Evolutionary conservation across 192 early-diverging fungal genomes (phyloP), one percentile per base, ranked within the genome.

Genomic region (Linnemannia exigua): DNA sequence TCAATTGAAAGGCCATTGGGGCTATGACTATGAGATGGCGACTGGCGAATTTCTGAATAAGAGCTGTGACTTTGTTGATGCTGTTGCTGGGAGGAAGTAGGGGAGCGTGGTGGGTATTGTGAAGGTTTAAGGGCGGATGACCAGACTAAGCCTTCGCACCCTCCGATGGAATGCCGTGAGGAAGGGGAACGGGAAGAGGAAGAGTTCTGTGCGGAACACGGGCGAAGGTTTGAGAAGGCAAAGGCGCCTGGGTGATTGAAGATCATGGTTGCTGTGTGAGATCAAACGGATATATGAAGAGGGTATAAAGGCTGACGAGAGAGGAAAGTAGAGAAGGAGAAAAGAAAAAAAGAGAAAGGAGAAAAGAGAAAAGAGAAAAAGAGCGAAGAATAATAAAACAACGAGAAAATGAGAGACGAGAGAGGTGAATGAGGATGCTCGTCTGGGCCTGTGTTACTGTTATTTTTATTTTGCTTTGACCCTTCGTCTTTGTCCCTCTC

Each of bases 161-260:
- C 82, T 38, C 82, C 82, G 15, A 78, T 72, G 31, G 67, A 5
- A 5, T 22, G 22, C 15, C 35, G 50, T 67, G 46, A 33, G 6
- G 5, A 31, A 8, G 20, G 14, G 12, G 70, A 38, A 14, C 14
- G 37, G 72, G 46, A 19, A 19, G 70, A 47, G 33, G 77, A 35
- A 14, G 69, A 44, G 19, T 51, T 44, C n/a, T n/a, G 12, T 71
- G 50, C 16, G 76, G 36, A 19, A 9, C 8, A 7, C 22, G 46
- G 68, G n/a, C 67, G 31, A 48, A 71, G 70, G 58, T 67, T 79
- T 36, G 79, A 58, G 44, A 36, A 73, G 15, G 69, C 46, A 33
- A 52, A 86, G 5, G 84, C 74, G 48, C 74, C 76, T 16, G 84
- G 75, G 38, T 86, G 84, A 35, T 75, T 80, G 78, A 73, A 86